Evolutionary conservation across 805 yeast genomes (phyloP), one percentile per base, ranked within the genome.

Genomic region (Candida nemodendra): DNA sequence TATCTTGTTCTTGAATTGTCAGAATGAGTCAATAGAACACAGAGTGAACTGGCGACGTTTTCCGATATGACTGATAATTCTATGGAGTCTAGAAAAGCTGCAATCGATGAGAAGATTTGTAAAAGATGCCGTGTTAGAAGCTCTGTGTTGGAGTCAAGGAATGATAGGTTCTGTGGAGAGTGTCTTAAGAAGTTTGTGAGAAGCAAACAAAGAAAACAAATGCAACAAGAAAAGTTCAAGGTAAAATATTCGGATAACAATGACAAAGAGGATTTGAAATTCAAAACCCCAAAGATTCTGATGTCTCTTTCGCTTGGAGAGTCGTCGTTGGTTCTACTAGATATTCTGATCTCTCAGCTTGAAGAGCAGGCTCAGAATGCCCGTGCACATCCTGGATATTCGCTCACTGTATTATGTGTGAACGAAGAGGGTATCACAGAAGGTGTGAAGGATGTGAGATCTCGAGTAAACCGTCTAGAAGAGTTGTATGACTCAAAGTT

Each of bases 181-280:
- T 90, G 98, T 59, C 91, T 87, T 50, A 55, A 74, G 15, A 71
- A 79, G 42, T 90, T 87, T 56, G 69, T 90, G 25, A 71, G 82
- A 40, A 81, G 86, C 17, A 90, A 90, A 58, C 89, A 86, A 60
- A 70, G 95, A 44, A 84, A 83, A 53, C 84, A 74, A 53, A 79
- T 91, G 88, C 69, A 66, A 56, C 76, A 72, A 46, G 89, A 84
- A 11, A 76, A 71, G 38, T 89, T 74, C 63, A 84, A 86, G 54
- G 90, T 84, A 16, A 74, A 80, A 51, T 88, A 66, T 50, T 78
- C 76, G 11, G 61, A 62, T 1, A 64, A 65, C 13, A 61, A 62
- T 1, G 64, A 65, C 13, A 12, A 18, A 5, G 65, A 62, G 19
- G 27, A 43, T 13, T 35, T 42, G 3, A 30, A 11, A 61, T 55